Evolutionary conservation across 805 yeast genomes (phyloP), one percentile per base, ranked within the genome.

Genomic region (Ogataea kodamae): DNA sequence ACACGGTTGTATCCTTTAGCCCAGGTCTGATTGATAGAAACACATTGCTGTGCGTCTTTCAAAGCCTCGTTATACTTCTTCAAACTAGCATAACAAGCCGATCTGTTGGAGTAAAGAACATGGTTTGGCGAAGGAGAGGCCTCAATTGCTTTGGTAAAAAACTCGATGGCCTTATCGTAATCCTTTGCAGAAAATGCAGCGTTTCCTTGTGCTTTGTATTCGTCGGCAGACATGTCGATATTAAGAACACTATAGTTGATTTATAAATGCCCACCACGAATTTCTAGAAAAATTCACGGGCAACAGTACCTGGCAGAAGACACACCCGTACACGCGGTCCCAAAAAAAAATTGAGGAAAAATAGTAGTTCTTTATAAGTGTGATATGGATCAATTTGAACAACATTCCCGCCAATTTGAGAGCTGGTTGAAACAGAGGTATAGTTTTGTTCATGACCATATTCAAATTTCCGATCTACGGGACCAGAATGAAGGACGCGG

Each of bases 1-100:
- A 83, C 82, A 62, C 99, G 80, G 54, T 79, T 83, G 68, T 83
- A 85, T 29, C 97, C 98, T 64, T 92, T 92, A 14, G 96, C 88
- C 97, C 97, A 92, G 2, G 81, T 46, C 10, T 88, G 80, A 45
- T 84, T 86, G 62, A 88, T 78, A 51, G 75, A 72, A 34, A 83
- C 78, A 64, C 96, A 83, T 54, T 82, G 76, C 39, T 84, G 64
- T 11, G 97, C 98, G 60, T 92, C 98, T 28, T 69, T 66, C 40
- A 87, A 67, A 3, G 97, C 98, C 40, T 78, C 65, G 14, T 59
- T 59, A 53, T 79, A 92, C 50, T 88, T 65, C 53, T 78, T 77
- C 64, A 78, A 62, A 5, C 96, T 85, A 4, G 97, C 82, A 53
- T 81, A 81, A 37, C 87, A 75, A 9, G 95, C 98, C 8, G 97